Percentiles rank a stretch among this genome's conserved stretches.
These are phyloP conservation scores for Alternaria burnsii DNA, from an alignment of 2,329 filamentous ascomycete species.

Conservation along the genomic window DNA sequence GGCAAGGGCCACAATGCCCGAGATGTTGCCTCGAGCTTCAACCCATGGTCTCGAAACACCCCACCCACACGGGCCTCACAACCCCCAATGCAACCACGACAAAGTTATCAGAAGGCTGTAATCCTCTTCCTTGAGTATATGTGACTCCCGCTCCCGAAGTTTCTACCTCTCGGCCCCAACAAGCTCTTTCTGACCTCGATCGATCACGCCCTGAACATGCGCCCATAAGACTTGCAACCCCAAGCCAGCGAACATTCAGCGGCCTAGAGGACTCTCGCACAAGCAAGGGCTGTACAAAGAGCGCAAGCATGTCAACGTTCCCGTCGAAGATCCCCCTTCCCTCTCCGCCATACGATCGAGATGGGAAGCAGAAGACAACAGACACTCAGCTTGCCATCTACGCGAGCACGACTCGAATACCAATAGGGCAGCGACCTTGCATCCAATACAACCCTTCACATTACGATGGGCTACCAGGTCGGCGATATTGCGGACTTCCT, in stretches of 20 bases:
- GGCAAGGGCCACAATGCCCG: background rate
- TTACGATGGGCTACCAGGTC: background rate
- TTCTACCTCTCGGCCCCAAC: background rate
- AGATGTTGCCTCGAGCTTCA: slow-evolving; percentile 2
- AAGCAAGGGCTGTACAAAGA: background rate
- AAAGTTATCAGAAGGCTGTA: background rate
- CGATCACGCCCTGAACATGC: background rate
- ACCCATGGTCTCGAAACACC: background rate
- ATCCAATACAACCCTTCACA: background rate
- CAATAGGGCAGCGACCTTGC: background rate
- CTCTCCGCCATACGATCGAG: background rate
- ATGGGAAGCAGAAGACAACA: background rate
- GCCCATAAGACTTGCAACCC: background rate
- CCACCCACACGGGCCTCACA: slow-evolving; percentile 4
- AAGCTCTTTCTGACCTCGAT: background rate
- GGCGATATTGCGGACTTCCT: background rate
- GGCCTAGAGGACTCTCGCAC: background rate
- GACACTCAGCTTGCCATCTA: background rate
- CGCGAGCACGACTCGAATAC: background rate
- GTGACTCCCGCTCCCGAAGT: background rate
- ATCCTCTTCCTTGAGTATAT: background rate
- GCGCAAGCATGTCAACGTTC: background rate
- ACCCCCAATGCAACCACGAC: background rate
- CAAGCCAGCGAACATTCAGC: background rate
- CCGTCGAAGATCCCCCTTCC: background rate